Base-by-base conservation (phyloP, 108 stramenopile species). In the Asterionellopsis glacialis region DNA sequence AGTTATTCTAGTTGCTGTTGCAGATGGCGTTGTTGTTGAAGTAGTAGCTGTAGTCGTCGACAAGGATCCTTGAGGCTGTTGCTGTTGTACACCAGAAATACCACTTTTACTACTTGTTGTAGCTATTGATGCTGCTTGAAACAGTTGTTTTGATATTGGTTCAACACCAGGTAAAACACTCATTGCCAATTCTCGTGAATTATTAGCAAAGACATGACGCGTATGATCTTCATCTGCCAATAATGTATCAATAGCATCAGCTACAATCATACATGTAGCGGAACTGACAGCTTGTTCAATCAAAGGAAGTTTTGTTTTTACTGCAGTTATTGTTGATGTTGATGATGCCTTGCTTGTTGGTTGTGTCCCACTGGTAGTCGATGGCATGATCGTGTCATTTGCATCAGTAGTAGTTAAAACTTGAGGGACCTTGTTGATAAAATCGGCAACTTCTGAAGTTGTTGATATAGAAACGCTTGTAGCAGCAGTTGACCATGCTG, bases 91-190 rank as follows among this genome's bases (percentile, higher is more conserved):
- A 33, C 33, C 33, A 2, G 7, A 2, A 33, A 2, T 5, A 7
- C 33, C 7, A 33, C 33, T 33, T n/a, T n/a, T n/a, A n/a, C n/a
- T n/a, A n/a, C n/a, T n/a, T n/a, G n/a, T n/a, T n/a, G n/a, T n/a
- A n/a, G n/a, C n/a, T n/a, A n/a, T n/a, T n/a, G n/a, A n/a, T 33
- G 33, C 33, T 33, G 33, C 33, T 33, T 33, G 33, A 64, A 81
- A 81, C 41, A 81, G 72, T 59, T 81, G 80, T 40, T 76, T 75
- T 41, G 73, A 73, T 0, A 81, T 72, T 11, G 80, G 75, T 22
- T 76, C 72, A n/a, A 81, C 68, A 21, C 80, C 80, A 26, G 80
- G 80, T 41, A 81, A 39, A 15, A 75, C 66, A 11, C 74, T 76
- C 63, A 42, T 48, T 0, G 75, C 72, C 0, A 81, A 64, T 50